Percentiles rank a stretch among this genome's conserved stretches.
Evolutionary conservation across 2,329 filamentous ascomycete genomes (phyloP).

Genomic region (Tolypocladium album): DNA sequence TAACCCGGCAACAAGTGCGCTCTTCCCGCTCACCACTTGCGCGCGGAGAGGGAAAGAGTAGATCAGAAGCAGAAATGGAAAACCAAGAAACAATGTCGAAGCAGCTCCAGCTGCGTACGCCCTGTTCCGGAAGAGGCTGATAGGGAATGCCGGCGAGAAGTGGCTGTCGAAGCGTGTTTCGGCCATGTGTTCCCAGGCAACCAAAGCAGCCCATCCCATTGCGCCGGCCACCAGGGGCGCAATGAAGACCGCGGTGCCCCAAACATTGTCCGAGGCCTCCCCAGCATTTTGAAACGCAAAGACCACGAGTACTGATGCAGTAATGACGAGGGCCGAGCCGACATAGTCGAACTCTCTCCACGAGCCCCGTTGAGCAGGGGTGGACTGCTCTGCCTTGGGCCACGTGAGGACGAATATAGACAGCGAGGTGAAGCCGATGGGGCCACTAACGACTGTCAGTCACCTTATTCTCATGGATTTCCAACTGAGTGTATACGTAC

Average conservation of each 20-base stretch:
- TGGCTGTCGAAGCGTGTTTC: slow-evolving; percentile 14
- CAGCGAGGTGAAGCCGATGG: slow-evolving; percentile 35
- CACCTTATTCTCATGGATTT: neutral
- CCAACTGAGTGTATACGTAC: slow-evolving; percentile 14
- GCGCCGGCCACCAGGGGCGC: slow-evolving; percentile 18
- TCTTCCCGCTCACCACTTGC: slow-evolving; percentile 38
- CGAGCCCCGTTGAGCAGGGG: slow-evolving; percentile 22
- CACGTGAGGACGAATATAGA: slow-evolving; percentile 36
- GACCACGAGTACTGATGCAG: slow-evolving; percentile 42
- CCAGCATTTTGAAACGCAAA: slow-evolving; percentile 47
- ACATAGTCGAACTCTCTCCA: slow-evolving; percentile 43
- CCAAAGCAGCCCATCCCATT: slow-evolving; percentile 14
- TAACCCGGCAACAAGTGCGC: slow-evolving; percentile 33
- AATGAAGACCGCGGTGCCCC: slow-evolving; percentile 27
- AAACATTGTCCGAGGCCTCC: slow-evolving; percentile 20
- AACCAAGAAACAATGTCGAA: slow-evolving; percentile 37
- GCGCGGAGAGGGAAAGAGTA: slow-evolving; percentile 39
- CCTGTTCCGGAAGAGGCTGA: slow-evolving; percentile 34
- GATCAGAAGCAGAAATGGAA: slow-evolving; percentile 36
- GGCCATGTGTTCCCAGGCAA: slow-evolving; percentile 17
- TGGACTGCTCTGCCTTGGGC: slow-evolving; percentile 33
- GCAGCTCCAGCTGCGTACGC: slow-evolving; percentile 30
- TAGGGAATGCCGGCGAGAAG: slow-evolving; percentile 32
- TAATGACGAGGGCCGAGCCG: slow-evolving; percentile 41
- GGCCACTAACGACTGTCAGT: slow-evolving; percentile 27